phyloP scores from a whole-genome alignment of 257 asterid genomes.

The Lithospermum erythrorhizon region DNA sequence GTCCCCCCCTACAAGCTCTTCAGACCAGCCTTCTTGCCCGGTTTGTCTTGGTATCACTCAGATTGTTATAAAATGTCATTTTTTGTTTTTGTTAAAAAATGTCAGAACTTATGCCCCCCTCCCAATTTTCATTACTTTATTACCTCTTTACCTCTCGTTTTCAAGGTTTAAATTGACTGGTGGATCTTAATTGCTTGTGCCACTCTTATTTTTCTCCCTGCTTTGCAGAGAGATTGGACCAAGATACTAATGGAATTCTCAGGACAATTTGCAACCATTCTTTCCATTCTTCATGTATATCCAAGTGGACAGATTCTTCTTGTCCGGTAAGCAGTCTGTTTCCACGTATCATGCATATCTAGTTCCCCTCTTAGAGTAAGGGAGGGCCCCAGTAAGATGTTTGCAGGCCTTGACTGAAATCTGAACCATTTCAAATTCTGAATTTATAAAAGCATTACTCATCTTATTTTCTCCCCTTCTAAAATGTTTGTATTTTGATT shows the following conservation, averaged over 20 bases:
- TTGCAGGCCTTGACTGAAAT: slow-evolving; percentile 1
- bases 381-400: not conserved
- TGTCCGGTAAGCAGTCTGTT: slow-evolving; percentile 62
- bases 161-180: not conserved
- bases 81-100: not conserved
- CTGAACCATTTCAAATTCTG: not conserved
- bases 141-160: not conserved
- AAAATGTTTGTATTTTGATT: too few species aligned
- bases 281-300: slow-evolving; percentile 96
- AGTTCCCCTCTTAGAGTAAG: not conserved
- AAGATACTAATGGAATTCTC: slow-evolving; percentile 78
- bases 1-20: slow-evolving; percentile 52
- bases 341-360: not conserved
- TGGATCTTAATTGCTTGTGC: not conserved
- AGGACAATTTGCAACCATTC: slow-evolving; percentile 96
- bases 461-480: too few species aligned
- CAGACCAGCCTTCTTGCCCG: slow-evolving; percentile 81
- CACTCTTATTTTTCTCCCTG: slow-evolving; percentile 8
- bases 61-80: not conserved
- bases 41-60: slow-evolving; percentile 81
- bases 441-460: too few species aligned
- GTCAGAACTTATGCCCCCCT: not conserved
- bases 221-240: slow-evolving; percentile 80
- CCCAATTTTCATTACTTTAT: not conserved
- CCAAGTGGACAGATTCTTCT: slow-evolving; percentile 97